Percentiles rank a stretch among this genome's conserved stretches.
Conservation (phyloP, 257 asterid species). For the Nicotiana sylvestris region DNA sequence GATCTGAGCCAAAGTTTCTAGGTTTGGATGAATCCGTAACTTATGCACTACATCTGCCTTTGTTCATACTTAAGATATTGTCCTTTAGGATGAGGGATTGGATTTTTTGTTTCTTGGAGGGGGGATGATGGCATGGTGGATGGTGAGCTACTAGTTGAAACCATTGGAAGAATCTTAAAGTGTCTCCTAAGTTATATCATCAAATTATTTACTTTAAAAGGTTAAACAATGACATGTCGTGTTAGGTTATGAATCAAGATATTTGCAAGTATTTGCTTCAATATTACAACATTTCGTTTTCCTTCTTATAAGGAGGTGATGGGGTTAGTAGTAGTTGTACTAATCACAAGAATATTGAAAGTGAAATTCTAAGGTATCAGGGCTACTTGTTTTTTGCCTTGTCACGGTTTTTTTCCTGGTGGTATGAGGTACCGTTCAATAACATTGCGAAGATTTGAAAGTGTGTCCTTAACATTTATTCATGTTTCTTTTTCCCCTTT, state of each 20-base stretch:
- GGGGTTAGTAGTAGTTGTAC: not conserved
- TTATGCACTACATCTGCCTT: no score
- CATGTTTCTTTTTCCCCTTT: not conserved
- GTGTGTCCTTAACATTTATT: not conserved
- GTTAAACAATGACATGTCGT: not conserved
- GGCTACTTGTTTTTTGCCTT: not conserved
- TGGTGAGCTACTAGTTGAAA: not conserved
- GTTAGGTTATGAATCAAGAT: not conserved
- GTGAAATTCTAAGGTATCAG: not conserved
- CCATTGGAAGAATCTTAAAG: no score
- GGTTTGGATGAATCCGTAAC: no score
- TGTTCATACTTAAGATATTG: no score
- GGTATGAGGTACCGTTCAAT: not conserved
- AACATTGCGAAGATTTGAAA: not conserved
- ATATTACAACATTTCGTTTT: no score
- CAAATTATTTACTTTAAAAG: no score
- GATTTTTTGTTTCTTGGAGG: no score
- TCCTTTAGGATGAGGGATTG: no score
- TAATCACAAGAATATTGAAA: not conserved
- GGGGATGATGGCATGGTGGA: not conserved
- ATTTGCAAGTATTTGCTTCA: not conserved
- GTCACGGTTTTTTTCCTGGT: not conserved
- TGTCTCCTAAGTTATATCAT: no score
- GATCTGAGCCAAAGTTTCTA: no score
- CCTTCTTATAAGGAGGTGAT: not conserved